Base-by-base conservation (phyloP, 345 rosid species). In the Fremontodendron californicum region DNA sequence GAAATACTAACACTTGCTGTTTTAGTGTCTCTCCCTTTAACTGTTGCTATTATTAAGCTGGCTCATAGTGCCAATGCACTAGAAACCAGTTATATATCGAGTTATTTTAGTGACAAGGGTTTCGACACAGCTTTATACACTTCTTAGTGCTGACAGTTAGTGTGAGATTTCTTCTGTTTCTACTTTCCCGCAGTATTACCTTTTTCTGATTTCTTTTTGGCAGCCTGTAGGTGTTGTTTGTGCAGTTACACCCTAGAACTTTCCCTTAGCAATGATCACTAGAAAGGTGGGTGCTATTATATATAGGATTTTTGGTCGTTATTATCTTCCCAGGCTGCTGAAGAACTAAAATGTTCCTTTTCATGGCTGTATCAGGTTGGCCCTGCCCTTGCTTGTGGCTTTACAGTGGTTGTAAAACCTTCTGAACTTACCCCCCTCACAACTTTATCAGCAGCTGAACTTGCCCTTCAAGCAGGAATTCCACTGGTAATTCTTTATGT, bases 141-240 rank as follows among this genome's bases (percentile, higher is more conserved):
- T 67, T 46, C 18, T 23, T 51, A n/a, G 12, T 64, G 64, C 39
- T 29, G 66, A 29, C n/a, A 46, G 54, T 31, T 48, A 48, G 61
- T 51, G 13, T 42, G 23, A n/a, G 63, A 52, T 66, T 66, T 66
- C 73, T 48, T 35, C 5, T 49, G 16, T 49, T 76, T 73, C 40
- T 78, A 68, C 71, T 29, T 27, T 35, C 71, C 18, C 27, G 29
- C 33, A 33, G 42, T 64, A 43, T 12, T 25, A 66, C 74, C 70
- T n/a, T n/a, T n/a, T n/a, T 78, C n/a, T 79, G 23, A 61, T 75
- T 57, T 61, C 51, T 74, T 77, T 78, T 66, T 77, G 85, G 84
- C 93, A 96, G 99, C 97, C 99, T 81, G 78, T 96, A 16, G 99
- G 99, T 85, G 96, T 93, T 86, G 96, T 92, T 83, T 98, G 98